Evolutionary conservation across 371 early-diverging fungal genomes (phyloP).

Genomic region (Globomyces sp.): DNA sequence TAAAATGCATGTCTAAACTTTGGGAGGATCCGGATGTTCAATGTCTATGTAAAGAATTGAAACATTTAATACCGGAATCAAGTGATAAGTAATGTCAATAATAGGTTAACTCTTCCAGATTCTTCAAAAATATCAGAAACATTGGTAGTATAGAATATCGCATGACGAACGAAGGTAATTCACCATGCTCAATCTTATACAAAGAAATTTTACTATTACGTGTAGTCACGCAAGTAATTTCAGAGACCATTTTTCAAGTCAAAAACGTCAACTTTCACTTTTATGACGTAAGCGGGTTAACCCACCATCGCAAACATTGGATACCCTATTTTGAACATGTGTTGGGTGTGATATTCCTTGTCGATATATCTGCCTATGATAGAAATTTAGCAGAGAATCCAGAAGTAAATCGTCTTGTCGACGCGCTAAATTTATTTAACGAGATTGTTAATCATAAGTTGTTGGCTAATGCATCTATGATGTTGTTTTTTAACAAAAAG

Average conservation of each 20-base stretch:
- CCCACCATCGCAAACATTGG: conserved; percentile 32
- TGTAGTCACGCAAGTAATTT: conserved; percentile 22
- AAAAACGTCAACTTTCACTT: conserved; percentile 24
- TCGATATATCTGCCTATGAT: conserved; percentile 76
- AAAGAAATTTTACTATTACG: conserved; percentile 37
- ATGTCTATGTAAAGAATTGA: too few relatives aligned
- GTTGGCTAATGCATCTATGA: conserved; percentile 37
- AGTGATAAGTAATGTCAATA: too few relatives aligned
- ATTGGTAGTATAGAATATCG: background rate
- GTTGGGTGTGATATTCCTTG: conserved; percentile 74
- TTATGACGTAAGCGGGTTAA: conserved; percentile 36
- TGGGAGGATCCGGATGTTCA: too few relatives aligned
- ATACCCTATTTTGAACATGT: conserved; percentile 57
- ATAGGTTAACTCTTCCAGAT: background rate
- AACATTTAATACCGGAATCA: too few relatives aligned
- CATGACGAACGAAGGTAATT: conserved; percentile 19
- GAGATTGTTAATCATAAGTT: conserved; percentile 62
- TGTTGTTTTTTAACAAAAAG: conserved; percentile 65
- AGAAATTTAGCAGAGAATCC: conserved; percentile 73
- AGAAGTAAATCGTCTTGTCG: conserved; percentile 67
- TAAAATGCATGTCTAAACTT: too few relatives aligned
- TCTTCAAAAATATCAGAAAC: conserved; percentile 4
- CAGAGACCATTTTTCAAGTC: conserved; percentile 10
- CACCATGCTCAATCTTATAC: background rate
- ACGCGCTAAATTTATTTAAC: conserved; percentile 73